Evolutionary conservation across 2,329 filamentous ascomycete genomes (phyloP).

Genomic region (Conoideocrella luteorostrata): DNA sequence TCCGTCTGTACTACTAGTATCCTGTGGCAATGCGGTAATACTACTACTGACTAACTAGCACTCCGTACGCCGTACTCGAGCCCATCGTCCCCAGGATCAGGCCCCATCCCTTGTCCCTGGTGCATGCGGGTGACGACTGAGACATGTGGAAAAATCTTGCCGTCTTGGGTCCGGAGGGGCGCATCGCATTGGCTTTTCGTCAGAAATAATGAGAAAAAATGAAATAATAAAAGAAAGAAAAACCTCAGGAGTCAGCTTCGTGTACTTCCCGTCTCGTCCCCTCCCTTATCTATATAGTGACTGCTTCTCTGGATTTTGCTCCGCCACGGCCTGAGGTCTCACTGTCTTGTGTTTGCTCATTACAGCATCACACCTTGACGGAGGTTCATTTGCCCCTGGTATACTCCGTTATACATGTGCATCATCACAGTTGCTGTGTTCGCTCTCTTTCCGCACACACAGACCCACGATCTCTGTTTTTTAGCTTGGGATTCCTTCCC

Average conservation of each 20-base stretch:
- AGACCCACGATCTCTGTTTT: too few species aligned
- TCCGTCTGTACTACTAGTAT: too few species aligned
- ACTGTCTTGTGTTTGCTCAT: neutral
- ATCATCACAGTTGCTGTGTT: neutral
- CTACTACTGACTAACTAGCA: too few species aligned
- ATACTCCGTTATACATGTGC: neutral
- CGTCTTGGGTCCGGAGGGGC: neutral
- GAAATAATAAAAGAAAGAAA: conserved; percentile 1
- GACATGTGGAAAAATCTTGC: conserved; percentile 4
- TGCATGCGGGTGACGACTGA: conserved; percentile 6
- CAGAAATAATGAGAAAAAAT: neutral
- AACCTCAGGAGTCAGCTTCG: too few species aligned
- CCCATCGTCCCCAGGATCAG: neutral
- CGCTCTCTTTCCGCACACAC: too few species aligned
- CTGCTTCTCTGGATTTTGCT: neutral
- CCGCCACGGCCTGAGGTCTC: neutral
- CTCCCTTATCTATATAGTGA: neutral
- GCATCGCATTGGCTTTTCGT: too few species aligned
- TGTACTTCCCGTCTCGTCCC: neutral
- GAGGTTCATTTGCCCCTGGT: too few species aligned
- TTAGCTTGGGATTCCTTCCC: too few species aligned
- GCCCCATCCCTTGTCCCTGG: conserved; percentile 5
- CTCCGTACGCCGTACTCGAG: neutral
- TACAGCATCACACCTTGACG: neutral
- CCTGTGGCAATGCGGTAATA: neutral